These are phyloP conservation scores for Austropuccinia psidii DNA, from an alignment of 1,284 basidiomycete species.

Conservation along the genomic window DNA sequence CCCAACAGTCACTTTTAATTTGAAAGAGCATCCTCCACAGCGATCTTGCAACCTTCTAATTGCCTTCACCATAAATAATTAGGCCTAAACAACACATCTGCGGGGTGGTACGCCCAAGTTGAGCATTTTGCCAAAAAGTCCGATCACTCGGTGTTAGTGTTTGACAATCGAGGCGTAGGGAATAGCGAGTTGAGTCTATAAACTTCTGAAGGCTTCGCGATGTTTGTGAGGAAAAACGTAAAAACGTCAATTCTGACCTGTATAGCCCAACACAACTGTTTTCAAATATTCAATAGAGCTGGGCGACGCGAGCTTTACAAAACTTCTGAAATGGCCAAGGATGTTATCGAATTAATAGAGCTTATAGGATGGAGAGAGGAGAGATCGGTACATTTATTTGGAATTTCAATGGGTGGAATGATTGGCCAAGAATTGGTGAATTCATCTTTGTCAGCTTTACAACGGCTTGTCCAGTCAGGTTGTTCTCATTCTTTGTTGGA, in stretches of 20 bases:
- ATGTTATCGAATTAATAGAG: slow-evolving; percentile 62
- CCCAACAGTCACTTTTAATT: background rate
- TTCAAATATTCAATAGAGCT: background rate
- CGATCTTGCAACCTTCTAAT: background rate
- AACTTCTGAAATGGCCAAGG: slow-evolving; percentile 70
- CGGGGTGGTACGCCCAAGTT: slow-evolving; percentile 46
- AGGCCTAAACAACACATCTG: slow-evolving; percentile 49
- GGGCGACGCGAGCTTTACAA: slow-evolving; percentile 47
- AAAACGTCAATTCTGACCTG: background rate
- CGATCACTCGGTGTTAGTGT: slow-evolving; percentile 60
- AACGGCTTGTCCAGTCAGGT: background rate
- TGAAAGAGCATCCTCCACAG: background rate
- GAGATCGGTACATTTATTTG: slow-evolving; percentile 64
- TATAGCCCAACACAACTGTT: background rate
- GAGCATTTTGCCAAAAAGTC: slow-evolving; percentile 44
- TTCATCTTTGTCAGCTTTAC: background rate
- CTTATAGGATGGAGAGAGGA: slow-evolving; percentile 59
- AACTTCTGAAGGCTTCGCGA: no score
- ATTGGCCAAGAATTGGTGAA: slow-evolving; percentile 52
- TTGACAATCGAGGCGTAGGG: slow-evolving; percentile 82
- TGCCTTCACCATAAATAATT: slow-evolving; percentile 39
- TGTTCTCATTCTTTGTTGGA: background rate
- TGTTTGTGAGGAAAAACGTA: no score
- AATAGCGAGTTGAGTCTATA: slow-evolving; percentile 60
- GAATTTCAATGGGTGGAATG: slow-evolving; percentile 77